A percentile compares a stretch with the other conserved stretches of the same genome.
Conservation (phyloP, 2,329 filamentous ascomycete species). For the Hortaea werneckii region DNA sequence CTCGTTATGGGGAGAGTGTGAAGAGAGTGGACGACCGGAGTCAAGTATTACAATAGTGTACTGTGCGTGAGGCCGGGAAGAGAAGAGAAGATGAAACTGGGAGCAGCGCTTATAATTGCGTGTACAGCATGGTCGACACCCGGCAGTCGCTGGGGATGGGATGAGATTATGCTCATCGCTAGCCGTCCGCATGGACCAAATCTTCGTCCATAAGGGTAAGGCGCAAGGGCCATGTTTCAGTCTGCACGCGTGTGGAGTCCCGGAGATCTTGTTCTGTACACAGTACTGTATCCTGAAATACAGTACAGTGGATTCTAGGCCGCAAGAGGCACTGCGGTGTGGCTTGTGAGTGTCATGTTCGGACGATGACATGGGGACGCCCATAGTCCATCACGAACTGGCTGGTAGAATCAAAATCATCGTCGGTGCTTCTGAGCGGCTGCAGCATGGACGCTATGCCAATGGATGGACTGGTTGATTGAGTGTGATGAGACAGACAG, state of each 20-base stretch:
- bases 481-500: not conserved
- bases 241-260: not conserved
- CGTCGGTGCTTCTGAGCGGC: too few species aligned
- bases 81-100: not conserved
- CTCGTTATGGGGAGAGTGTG: not conserved
- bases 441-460: too few species aligned
- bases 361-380: too few species aligned
- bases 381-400: too few species aligned
- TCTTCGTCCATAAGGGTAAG: not conserved
- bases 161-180: not conserved
- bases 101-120: not conserved
- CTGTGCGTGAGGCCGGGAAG: not conserved
- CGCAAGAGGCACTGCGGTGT: not conserved
- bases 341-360: too few species aligned
- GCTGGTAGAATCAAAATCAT: too few species aligned
- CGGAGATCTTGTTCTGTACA: not conserved
- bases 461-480: too few species aligned
- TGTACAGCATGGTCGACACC: not conserved
- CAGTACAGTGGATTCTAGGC: not conserved
- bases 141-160: not conserved
- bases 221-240: not conserved
- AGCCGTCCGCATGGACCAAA: not conserved
- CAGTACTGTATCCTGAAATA: not conserved
- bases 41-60: not conserved
- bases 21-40: not conserved